phyloP scores from a whole-genome alignment of 495 filamentous ascomycete genomes.

The Daldinia concentrica region DNA sequence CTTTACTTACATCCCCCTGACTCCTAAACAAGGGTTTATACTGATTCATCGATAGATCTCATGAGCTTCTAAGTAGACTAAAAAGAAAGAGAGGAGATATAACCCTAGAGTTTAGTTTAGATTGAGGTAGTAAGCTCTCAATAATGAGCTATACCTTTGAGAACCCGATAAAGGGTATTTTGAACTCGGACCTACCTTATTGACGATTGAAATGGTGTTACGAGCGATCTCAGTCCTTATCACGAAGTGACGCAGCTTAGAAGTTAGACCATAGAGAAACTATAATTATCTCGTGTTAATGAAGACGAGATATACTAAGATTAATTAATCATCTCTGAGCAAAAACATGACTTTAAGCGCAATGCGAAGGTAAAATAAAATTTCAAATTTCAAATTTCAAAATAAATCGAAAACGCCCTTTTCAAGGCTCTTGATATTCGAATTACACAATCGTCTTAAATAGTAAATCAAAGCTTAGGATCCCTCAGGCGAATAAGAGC shows the following conservation, averaged over 20 bases:
- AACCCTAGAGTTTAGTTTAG: background rate
- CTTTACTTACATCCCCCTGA: background rate
- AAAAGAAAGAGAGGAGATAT: background rate
- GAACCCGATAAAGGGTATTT: background rate
- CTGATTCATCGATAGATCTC: slow-evolving; percentile 61
- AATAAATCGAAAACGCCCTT: too few relatives aligned
- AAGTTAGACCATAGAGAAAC: background rate
- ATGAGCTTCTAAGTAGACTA: slow-evolving; percentile 66
- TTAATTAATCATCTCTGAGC: background rate
- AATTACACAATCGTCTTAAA: too few relatives aligned
- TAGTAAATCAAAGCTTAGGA: too few relatives aligned
- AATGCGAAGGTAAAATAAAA: too few relatives aligned
- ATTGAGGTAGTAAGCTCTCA: background rate
- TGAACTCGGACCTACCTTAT: background rate
- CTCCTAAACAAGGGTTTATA: background rate
- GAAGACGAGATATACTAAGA: background rate
- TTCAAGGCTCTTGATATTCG: too few relatives aligned
- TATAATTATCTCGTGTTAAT: background rate
- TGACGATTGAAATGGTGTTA: background rate
- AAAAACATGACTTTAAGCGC: too few relatives aligned
- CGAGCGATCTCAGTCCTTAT: background rate
- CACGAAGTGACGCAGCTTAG: background rate
- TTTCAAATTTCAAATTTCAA: too few relatives aligned
- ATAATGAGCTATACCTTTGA: background rate
- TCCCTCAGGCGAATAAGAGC: too few relatives aligned